phyloP scores from a whole-genome alignment of 352 stramenopile species.

The Phytophthora melonis region DNA sequence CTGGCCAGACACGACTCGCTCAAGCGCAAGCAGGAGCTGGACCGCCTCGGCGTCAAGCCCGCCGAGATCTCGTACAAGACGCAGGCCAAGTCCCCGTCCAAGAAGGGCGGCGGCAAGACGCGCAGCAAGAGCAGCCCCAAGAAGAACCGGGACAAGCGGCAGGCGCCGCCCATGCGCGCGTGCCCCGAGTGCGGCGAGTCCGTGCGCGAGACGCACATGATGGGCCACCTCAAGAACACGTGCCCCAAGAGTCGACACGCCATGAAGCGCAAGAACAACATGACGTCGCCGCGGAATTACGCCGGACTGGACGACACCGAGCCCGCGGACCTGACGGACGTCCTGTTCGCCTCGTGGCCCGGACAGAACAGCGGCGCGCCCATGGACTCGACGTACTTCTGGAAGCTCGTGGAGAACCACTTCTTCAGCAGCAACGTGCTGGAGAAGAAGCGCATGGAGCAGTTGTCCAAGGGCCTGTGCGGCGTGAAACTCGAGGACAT shows the following conservation, averaged over 20 bases:
- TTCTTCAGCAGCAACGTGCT: slow-evolving; percentile 77
- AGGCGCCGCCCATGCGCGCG: slow-evolving; percentile 46
- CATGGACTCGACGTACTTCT: slow-evolving; percentile 85
- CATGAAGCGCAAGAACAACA: slow-evolving; percentile 51
- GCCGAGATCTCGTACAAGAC: slow-evolving; percentile 52
- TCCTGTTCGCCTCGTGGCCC: slow-evolving; percentile 87
- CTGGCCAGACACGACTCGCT: slow-evolving; percentile 55
- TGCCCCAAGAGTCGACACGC: slow-evolving; percentile 50
- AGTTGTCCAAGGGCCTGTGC: slow-evolving; percentile 70
- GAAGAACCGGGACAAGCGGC: slow-evolving; percentile 43
- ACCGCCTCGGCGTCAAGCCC: slow-evolving; percentile 43
- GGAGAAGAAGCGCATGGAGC: slow-evolving; percentile 78
- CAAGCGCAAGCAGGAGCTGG: slow-evolving; percentile 50
- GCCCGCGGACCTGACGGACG: slow-evolving; percentile 61
- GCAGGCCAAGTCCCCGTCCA: slow-evolving; percentile 38
- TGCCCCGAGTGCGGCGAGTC: slow-evolving; percentile 77
- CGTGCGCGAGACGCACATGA: slow-evolving; percentile 72
- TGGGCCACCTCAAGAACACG: slow-evolving; percentile 70
- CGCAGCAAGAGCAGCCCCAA: slow-evolving; percentile 28
- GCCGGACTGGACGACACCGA: slow-evolving; percentile 44
- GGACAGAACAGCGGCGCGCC: slow-evolving; percentile 71
- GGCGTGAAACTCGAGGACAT: slow-evolving; percentile 78
- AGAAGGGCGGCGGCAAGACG: slow-evolving; percentile 35
- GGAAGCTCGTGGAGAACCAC: slow-evolving; percentile 71
- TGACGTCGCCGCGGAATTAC: slow-evolving; percentile 26